phyloP scores from a whole-genome alignment of 2,329 filamentous ascomycete species.

The Trichophyton schoenleinii region DNA sequence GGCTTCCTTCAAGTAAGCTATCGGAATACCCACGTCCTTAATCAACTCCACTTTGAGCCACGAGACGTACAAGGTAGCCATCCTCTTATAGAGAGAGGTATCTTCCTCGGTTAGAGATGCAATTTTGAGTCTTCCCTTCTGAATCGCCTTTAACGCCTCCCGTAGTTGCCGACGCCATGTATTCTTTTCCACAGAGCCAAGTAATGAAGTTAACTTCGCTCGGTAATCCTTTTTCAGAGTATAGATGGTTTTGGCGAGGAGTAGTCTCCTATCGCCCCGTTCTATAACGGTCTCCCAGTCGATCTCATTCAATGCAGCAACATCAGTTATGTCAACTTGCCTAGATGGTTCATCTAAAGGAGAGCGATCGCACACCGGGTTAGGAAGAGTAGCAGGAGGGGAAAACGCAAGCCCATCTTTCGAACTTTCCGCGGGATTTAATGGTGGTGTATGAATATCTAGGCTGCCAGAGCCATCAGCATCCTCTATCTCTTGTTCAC shows the following conservation, averaged over 20 bases:
- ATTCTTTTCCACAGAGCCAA: background rate
- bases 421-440: conserved; percentile 19
- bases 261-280: conserved; percentile 25
- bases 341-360: background rate
- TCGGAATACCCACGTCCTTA: conserved; percentile 15
- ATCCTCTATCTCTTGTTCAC: background rate
- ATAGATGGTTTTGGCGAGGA: conserved; percentile 23
- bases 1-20: conserved; percentile 16
- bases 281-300: conserved; percentile 26
- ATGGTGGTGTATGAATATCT: conserved; percentile 25
- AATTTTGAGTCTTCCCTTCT: conserved; percentile 8
- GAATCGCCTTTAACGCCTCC: background rate
- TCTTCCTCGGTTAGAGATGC: conserved; percentile 13
- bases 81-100: conserved; percentile 15
- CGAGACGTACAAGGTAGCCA: conserved; percentile 21
- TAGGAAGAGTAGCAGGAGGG: background rate
- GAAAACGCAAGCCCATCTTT: background rate
- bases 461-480: conserved; percentile 14
- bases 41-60: conserved; percentile 21
- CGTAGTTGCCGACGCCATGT: background rate
- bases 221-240: conserved; percentile 15
- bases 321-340: conserved; percentile 17
- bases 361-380: background rate
- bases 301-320: conserved; percentile 22
- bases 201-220: background rate